Base-by-base conservation (phyloP, 2,329 filamentous ascomycete genomes). In the Pseudocercospora fuligena region DNA sequence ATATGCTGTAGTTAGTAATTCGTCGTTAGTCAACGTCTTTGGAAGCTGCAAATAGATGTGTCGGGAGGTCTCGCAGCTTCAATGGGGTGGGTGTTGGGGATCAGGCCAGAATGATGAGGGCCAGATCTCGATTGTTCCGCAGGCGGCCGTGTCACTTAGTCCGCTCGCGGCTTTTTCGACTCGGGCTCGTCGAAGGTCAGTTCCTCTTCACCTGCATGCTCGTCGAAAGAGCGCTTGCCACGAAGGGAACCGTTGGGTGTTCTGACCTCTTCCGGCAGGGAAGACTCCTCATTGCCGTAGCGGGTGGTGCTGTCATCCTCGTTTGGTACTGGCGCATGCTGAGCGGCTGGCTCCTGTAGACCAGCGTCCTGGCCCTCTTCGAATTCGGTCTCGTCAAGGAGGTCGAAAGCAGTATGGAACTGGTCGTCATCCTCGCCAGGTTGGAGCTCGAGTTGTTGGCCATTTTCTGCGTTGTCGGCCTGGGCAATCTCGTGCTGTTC, bases 161-260 rank as follows among this genome's bases (percentile, higher is more conserved):
- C 66, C 19, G 70, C 65, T 29, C 69, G 67, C 21, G 68, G 61
- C 61, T 70, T 73, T 63, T 75, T 76, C 47, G 65, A 46, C 33
- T 73, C 71, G 46, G 73, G 73, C 61, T 75, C 73, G 36, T 68
- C 65, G 23, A 72, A 69, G 46, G 69, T 68, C 56, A 72, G 53
- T 25, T 70, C 69, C 54, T 75, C 70, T 25, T 71, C 65, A 27
- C 70, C 72, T 29, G 67, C 70, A 62, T 70, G 62, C 65, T 77
- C 72, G 19, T 75, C 74, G 58, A 75, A 73, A 8, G 75, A 73
- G 19, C 76, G 74, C 72, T 78, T 78, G 60, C 73, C 73, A 51
- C 68, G 68, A 25, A 73, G 74, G 19, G 74, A 75, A 31, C 70
- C 54, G 9, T 40, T 68, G 11, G 62, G 63, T 23, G 63, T 64